phyloP scores from a whole-genome alignment of 2,329 filamentous ascomycete species.

The Ophiocordyceps camponoti-rufipedis region DNA sequence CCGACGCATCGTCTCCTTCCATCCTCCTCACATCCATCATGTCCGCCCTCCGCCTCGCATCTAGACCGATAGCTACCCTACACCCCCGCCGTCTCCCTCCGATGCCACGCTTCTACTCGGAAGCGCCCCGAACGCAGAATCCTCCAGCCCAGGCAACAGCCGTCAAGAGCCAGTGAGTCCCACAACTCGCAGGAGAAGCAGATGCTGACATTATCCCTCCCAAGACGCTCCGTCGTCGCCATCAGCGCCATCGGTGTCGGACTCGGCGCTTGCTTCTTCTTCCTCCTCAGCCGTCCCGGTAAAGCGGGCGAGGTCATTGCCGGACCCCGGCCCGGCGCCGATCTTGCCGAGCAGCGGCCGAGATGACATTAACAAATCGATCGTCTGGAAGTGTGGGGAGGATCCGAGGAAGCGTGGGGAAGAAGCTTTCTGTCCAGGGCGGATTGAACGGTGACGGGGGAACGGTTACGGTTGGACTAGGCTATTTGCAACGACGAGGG shows the following conservation, averaged over 20 bases:
- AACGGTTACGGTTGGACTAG: too few relatives aligned
- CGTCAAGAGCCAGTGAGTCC: not conserved
- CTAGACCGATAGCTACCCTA: not conserved
- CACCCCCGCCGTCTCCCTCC: not conserved
- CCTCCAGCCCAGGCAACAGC: not conserved
- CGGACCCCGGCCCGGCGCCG: too few relatives aligned
- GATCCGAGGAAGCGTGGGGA: too few relatives aligned
- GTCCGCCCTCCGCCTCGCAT: not conserved
- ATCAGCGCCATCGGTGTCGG: not conserved
- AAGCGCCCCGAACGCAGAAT: not conserved
- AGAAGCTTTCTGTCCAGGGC: too few relatives aligned
- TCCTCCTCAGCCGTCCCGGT: not conserved
- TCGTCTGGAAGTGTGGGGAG: too few relatives aligned
- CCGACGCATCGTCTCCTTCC: too few relatives aligned
- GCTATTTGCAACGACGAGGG: too few relatives aligned
- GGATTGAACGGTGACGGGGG: too few relatives aligned
- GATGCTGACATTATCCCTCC: not conserved
- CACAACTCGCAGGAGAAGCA: not conserved
- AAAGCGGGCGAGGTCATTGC: not conserved
- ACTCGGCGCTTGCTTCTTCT: not conserved
- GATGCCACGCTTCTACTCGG: not conserved
- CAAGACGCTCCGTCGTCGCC: not conserved
- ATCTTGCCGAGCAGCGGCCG: too few relatives aligned
- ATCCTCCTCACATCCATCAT: too few relatives aligned
- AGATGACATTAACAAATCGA: too few relatives aligned